These are phyloP conservation scores for Ascochyta clinopodiicola DNA, from an alignment of 2,329 filamentous ascomycete species.

Conservation along the genomic window DNA sequence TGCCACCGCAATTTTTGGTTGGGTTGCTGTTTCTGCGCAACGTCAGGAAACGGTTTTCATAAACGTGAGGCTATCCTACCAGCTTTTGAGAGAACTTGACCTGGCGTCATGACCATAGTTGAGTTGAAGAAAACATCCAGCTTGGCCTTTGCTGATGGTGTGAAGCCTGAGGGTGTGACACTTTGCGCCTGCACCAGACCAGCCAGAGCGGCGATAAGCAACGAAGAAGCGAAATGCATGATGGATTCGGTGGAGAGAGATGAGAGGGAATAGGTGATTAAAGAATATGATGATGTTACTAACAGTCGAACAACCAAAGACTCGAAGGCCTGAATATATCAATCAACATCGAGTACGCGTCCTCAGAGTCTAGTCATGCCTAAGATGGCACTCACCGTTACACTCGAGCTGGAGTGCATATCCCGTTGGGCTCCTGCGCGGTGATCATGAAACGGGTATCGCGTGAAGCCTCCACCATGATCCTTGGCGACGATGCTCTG, in stretches of 20 bases:
- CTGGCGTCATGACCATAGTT: constrained; percentile 37
- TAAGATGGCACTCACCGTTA: constrained; percentile 29
- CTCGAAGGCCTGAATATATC: constrained; percentile 26
- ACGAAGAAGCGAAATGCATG: constrained; percentile 36
- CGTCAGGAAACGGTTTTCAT: constrained; percentile 12
- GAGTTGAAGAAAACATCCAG: constrained; percentile 43
- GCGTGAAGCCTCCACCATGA: constrained; percentile 26
- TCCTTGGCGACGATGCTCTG: constrained; percentile 29
- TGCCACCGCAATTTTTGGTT: constrained; percentile 39
- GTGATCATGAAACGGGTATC: constrained; percentile 39
- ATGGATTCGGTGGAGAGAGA: not conserved
- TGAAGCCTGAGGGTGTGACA: constrained; percentile 38
- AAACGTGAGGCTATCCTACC: constrained; percentile 19
- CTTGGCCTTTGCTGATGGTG: constrained; percentile 34
- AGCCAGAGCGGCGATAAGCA: constrained; percentile 32
- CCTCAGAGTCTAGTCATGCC: constrained; percentile 21
- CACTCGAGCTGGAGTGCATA: constrained; percentile 26
- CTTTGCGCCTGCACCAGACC: constrained; percentile 40
- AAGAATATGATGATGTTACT: not conserved
- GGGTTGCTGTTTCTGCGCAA: constrained; percentile 29
- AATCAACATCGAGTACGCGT: constrained; percentile 28
- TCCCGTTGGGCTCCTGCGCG: constrained; percentile 11
- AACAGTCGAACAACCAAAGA: not conserved
- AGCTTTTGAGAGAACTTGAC: constrained; percentile 37
- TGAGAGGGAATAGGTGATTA: not conserved